Conservation (phyloP, 495 filamentous ascomycete species). For the Neurospora sp. region DNA sequence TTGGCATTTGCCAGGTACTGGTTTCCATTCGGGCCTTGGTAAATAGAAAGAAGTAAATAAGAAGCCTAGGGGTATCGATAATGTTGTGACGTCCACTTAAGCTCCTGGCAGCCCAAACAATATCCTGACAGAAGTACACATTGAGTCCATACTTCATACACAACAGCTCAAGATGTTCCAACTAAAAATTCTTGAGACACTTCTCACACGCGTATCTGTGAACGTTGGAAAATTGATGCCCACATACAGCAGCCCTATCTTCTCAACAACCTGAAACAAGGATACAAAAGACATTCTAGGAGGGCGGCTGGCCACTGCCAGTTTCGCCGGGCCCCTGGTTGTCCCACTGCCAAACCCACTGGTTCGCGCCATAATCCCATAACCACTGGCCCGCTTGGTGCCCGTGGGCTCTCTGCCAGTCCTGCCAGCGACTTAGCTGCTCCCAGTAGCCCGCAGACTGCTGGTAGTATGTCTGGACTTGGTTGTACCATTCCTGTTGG, state of each 20-base stretch:
- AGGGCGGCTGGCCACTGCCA: background rate
- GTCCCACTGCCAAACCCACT: background rate
- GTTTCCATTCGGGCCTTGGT: background rate
- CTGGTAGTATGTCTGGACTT: background rate
- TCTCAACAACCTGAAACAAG: background rate
- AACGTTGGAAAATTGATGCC: background rate
- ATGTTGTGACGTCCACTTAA: background rate
- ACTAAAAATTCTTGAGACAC: background rate
- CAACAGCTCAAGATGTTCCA: background rate
- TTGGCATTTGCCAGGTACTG: background rate
- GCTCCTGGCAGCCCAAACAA: background rate
- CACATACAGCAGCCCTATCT: background rate
- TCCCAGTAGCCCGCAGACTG: background rate
- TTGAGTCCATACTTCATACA: background rate
- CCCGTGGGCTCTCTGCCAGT: background rate
- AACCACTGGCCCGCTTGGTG: background rate
- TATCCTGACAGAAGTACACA: background rate
- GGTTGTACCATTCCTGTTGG: background rate
- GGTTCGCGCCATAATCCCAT: background rate
- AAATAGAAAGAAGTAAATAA: background rate
- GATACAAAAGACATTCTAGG: background rate
- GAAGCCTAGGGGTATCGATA: background rate
- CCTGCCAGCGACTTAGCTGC: background rate
- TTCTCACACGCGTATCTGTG: background rate
- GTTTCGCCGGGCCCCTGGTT: background rate